phyloP scores from a whole-genome alignment of 495 filamentous ascomycete species.

The Podospora sp. region DNA sequence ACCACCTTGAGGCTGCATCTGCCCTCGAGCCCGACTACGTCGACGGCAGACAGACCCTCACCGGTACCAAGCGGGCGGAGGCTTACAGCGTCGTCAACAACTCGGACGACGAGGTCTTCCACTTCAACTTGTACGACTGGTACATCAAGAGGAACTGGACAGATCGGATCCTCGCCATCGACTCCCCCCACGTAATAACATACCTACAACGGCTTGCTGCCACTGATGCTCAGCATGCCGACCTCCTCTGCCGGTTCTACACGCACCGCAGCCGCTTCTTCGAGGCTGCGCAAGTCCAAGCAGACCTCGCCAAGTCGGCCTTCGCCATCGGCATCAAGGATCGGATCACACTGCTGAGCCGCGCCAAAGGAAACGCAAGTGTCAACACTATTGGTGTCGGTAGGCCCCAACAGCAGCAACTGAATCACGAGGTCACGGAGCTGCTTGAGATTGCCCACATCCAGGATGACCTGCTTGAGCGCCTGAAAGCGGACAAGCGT shows the following conservation, averaged over 20 bases:
- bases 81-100: conserved; percentile 84
- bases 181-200: conserved; percentile 81
- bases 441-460: conserved; percentile 92
- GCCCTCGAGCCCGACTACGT: conserved; percentile 66
- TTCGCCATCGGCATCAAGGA: conserved; percentile 74
- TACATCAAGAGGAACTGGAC: conserved; percentile 80
- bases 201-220: conserved; percentile 76
- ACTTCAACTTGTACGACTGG: conserved; percentile 96
- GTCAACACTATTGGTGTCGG: conserved; percentile 70
- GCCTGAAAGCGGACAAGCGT: conserved; percentile 71
- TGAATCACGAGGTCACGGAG: conserved; percentile 80
- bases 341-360: conserved; percentile 84
- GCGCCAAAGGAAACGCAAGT: conserved; percentile 83
- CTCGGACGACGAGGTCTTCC: conserved; percentile 87
- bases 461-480: conserved; percentile 87
- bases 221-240: conserved; percentile 72
- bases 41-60: conserved; percentile 74
- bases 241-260: conserved; percentile 92
- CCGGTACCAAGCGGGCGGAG: conserved; percentile 77
- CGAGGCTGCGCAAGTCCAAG: conserved; percentile 83
- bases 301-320: conserved; percentile 76
- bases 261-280: conserved; percentile 76
- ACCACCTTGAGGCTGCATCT: conserved; percentile 71
- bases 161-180: conserved; percentile 79
- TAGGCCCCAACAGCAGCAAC: conserved; percentile 72